Base-by-base conservation (phyloP, 495 filamentous ascomycete genomes). In the Aspergillus campestris region DNA sequence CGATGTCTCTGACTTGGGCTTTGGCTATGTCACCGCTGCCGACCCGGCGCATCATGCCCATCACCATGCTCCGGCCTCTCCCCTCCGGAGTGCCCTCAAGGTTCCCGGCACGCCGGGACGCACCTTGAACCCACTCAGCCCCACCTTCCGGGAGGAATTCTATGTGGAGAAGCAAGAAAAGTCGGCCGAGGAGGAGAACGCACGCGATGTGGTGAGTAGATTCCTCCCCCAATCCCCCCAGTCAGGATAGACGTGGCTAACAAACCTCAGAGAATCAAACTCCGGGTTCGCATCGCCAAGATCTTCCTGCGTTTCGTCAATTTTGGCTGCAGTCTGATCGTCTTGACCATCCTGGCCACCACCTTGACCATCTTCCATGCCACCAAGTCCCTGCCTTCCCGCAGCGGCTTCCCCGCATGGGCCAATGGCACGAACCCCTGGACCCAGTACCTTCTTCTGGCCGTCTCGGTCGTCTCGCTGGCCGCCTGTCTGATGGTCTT, bases 301-400 rank as follows among this genome's bases (percentile, higher is more conserved):
- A 82, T 96, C 49, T 78, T 94, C 51, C 82, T 99, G 29, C 84
- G 92, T 50, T 81, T 87, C 42, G 83, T 95, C 64, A 97, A 89
- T 75, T 96, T 97, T 66, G 87, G 84, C 66, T 99, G 92, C 74
- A 89, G 85, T 71, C 74, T 95, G 40, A 96, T 99, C 57, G 86
- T 99, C 48, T 75, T 99, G 38, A 71, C 87, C 44, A 86, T 99
- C 70, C 69, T 99, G 39, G 78, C 83, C 4, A 75, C 86, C 12
- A 90, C 87, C 5, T 84, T 99, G 64, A 68, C 79, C 48, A 86
- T 97, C 60, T 99, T 99, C 75, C 85, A 87, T 54, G 74, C 87
- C 11, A 94, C 92, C 27, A 83, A 74, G 53, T 18, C 57, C 34
- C 70, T 97, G 1, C 78, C 91, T 30, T 53, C 81, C 7, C 80